These are phyloP conservation scores for Daucus carota DNA, from an alignment of 129 eudicot genomes.

Conservation along the genomic window DH1_v3.0 NC_030383.2:7040001-7040500, in stretches of 20 bases:
- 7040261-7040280: neutral
- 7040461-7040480: neutral
- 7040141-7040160: neutral
- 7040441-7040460: neutral
- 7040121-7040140: neutral
- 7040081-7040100: slow-evolving; percentile 30
- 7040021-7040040: slow-evolving; percentile 3
- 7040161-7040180: neutral
- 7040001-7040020: slow-evolving; percentile 19
- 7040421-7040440: neutral
- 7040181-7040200: neutral
- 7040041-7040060: slow-evolving; percentile 13
- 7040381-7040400: neutral
- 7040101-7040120: neutral
- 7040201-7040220: neutral
- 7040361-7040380: neutral
- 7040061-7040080: slow-evolving; percentile 36
- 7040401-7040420: neutral
- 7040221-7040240: neutral
- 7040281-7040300: neutral
- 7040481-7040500: neutral
- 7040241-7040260: no score
- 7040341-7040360: neutral
- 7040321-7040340: neutral
- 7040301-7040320: neutral